These are phyloP conservation scores for Stentor coeruleus DNA, from an alignment of 73 alveolate species.

Conservation along the genomic window DNA sequence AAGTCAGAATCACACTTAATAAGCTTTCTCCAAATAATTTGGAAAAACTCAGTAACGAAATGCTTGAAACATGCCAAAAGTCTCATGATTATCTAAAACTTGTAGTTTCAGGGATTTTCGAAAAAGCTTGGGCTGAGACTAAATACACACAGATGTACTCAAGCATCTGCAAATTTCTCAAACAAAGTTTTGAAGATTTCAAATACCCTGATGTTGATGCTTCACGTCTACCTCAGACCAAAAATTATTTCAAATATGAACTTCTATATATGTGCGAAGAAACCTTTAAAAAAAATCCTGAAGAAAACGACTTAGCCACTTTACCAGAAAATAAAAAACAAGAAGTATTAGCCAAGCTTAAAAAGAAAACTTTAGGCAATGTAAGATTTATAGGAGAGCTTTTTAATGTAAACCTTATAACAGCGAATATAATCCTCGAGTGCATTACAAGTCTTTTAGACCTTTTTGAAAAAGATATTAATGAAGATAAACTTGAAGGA, in stretches of 20 bases:
- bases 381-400: slow-evolving; percentile 28
- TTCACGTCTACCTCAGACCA: background rate
- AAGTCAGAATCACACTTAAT: background rate
- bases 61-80: background rate
- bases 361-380: slow-evolving; percentile 9
- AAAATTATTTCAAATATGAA: slow-evolving; percentile 3
- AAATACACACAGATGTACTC: slow-evolving; percentile 30
- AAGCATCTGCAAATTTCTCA: background rate
- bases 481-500: slow-evolving; percentile 11
- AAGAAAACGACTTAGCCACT: background rate
- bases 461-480: background rate
- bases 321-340: background rate
- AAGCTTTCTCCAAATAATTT: slow-evolving; percentile 15
- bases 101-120: slow-evolving; percentile 16
- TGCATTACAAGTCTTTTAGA: background rate
- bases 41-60: background rate
- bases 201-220: background rate
- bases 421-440: slow-evolving; percentile 7
- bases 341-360: background rate
- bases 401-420: background rate
- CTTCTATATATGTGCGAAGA: slow-evolving; percentile 14
- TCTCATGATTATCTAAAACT: background rate
- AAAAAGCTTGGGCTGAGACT: slow-evolving; percentile 20
- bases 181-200: background rate
- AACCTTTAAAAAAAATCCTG: background rate